Conservation (phyloP, 2,329 filamentous ascomycete species). For the Graphiopsis chlorocephala region DNA sequence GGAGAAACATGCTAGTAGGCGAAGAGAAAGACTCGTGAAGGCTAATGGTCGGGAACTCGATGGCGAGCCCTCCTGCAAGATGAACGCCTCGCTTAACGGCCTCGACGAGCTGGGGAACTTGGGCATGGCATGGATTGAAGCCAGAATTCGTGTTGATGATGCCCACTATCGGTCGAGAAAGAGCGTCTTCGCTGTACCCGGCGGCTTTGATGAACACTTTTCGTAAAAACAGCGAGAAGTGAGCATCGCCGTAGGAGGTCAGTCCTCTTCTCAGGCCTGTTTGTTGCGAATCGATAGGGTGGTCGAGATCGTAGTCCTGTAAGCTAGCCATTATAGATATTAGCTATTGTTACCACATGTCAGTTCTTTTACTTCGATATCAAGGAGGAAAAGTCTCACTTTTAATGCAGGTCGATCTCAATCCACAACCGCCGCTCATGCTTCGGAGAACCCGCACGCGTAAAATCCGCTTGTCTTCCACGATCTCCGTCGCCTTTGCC, state of each 20-base stretch:
- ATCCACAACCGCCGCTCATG: neutral
- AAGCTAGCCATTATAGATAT: neutral
- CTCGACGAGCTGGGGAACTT: conserved; percentile 68
- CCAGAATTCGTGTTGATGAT: conserved; percentile 71
- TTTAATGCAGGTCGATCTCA: neutral
- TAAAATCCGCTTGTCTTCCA: neutral
- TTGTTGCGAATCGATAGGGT: conserved; percentile 45
- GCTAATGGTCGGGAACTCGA: conserved; percentile 73
- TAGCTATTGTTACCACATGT: neutral
- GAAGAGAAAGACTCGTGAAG: conserved; percentile 66
- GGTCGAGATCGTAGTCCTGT: conserved; percentile 59
- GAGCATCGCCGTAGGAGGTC: conserved; percentile 68
- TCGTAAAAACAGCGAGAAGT: conserved; percentile 71
- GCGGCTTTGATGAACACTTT: conserved; percentile 77
- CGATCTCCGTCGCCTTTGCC: neutral
- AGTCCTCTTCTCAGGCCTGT: conserved; percentile 63
- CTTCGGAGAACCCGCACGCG: neutral
- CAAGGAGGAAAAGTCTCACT: neutral
- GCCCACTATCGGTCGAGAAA: conserved; percentile 69
- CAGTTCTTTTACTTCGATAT: neutral
- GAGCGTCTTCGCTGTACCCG: conserved; percentile 69
- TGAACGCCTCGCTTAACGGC: conserved; percentile 67
- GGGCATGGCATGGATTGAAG: conserved; percentile 72
- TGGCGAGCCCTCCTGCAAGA: conserved; percentile 63
- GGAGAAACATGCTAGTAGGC: conserved; percentile 71